Evolutionary conservation across 2,329 filamentous ascomycete genomes (phyloP), one percentile per base, ranked within the genome.

Genomic region (Parafenestella ontariensis): DNA sequence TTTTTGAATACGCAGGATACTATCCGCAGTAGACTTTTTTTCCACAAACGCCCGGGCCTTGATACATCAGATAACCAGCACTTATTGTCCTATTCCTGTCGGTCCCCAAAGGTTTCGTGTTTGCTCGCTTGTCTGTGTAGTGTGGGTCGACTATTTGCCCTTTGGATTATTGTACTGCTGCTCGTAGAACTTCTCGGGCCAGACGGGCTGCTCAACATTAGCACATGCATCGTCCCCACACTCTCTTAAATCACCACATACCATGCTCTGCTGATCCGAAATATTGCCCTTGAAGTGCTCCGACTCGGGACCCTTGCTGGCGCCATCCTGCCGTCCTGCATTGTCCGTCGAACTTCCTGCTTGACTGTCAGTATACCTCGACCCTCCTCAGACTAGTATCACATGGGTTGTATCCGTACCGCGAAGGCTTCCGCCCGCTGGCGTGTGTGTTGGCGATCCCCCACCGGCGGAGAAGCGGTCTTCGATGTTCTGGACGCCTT

Each of bases 401-500:
- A 41, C 36, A 46, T 39, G 47, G 46, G 31, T 33, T 43, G 17
- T 51, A 49, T 42, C 54, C 57, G 53, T 69, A 73, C 71, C 72
- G 26, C 56, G 58, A 58, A 57, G 51, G 20, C 65, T 73, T 8
- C 54, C 72, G 15, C 31, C 50, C 11, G 64, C 72, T 17, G 73
- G 73, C 28, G 67, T 66, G 37, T 74, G 72, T 43, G 70, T 68
- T 3, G 69, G 65, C 23, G 66, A 49, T 3, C 62, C 73, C 49
- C 73, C 73, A 29, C 67, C 73, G 10, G 71, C 50, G 3, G 69
- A 65, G 54, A 62, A 76, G 21, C 71, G 65, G 44, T 72, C 64
- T 50, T 73, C 73, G 37, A 76, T 69, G 52, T 73, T 73, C 58
- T 72, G 58, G n/a, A 69, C 55, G 29, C 57, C 72, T 36, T 64